Conservation (phyloP, 2,329 filamentous ascomycete genomes). For the Daldinia sp. region DNA sequence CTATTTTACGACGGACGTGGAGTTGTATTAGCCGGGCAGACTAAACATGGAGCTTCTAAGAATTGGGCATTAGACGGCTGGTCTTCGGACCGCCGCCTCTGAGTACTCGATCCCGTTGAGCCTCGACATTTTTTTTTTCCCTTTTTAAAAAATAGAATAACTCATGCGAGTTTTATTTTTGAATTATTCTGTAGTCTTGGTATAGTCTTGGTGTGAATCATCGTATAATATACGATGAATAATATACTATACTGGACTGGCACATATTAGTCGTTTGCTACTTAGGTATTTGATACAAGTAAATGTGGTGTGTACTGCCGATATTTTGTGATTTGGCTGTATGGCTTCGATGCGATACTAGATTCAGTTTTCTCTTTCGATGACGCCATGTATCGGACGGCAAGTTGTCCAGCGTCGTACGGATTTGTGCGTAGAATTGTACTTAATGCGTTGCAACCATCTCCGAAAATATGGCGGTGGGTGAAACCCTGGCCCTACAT, state of each 20-base stretch:
- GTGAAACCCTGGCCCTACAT: neutral
- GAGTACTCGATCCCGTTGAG: slow-evolving; percentile 73
- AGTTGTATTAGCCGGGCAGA: slow-evolving; percentile 73
- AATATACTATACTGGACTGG: neutral
- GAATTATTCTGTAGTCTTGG: neutral
- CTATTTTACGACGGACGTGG: slow-evolving; percentile 57
- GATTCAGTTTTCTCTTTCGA: neutral
- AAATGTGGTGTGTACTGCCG: neutral
- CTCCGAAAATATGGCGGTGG: neutral
- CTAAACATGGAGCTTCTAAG: slow-evolving; percentile 69
- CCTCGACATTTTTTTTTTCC: slow-evolving; percentile 61
- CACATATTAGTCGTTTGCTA: neutral
- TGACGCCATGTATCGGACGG: neutral
- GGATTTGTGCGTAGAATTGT: neutral
- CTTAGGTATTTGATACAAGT: neutral
- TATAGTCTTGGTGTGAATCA: neutral
- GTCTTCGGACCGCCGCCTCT: slow-evolving; percentile 51
- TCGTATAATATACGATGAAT: neutral
- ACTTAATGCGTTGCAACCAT: neutral
- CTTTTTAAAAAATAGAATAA: no score
- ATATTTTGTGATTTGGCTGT: neutral
- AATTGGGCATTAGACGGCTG: slow-evolving; percentile 68
- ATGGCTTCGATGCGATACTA: neutral
- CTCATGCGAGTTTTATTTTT: neutral
- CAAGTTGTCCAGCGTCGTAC: neutral